phyloP scores from a whole-genome alignment of 2,329 filamentous ascomycete genomes.

The Raffaelea deltoideospora region DNA sequence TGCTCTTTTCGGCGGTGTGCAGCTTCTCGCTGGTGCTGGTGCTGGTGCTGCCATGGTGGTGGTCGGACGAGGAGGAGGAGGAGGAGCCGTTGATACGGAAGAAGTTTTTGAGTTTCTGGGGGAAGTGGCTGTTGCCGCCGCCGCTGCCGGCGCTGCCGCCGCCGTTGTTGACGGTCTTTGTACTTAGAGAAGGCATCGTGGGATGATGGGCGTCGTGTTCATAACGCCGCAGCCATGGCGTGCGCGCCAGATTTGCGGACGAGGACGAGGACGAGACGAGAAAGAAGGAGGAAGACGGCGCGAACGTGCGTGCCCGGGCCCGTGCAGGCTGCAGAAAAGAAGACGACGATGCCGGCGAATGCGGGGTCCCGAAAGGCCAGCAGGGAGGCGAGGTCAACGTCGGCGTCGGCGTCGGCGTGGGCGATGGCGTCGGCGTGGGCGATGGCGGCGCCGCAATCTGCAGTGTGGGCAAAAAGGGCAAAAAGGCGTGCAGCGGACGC shows the following conservation, averaged over 20 bases:
- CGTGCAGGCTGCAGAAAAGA: too few species aligned
- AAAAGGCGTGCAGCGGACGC: too few species aligned
- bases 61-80: slow-evolving; percentile 13
- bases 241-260: slow-evolving; percentile 7
- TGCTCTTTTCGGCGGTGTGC: slow-evolving; percentile 22
- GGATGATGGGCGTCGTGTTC: slow-evolving; percentile 9
- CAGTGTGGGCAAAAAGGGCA: too few species aligned
- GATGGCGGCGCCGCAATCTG: too few species aligned
- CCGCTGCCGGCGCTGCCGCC: slow-evolving; percentile 30
- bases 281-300: background rate
- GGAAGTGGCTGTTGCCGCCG: slow-evolving; percentile 43
- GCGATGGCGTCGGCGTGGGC: too few species aligned
- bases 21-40: slow-evolving; percentile 6
- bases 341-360: too few species aligned
- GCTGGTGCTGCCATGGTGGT: slow-evolving; percentile 4
- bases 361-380: too few species aligned
- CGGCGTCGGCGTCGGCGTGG: too few species aligned
- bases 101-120: slow-evolving; percentile 55
- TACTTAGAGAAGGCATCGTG: slow-evolving; percentile 26
- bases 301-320: too few species aligned
- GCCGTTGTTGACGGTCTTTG: slow-evolving; percentile 18
- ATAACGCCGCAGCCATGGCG: slow-evolving; percentile 12
- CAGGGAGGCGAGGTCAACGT: too few species aligned
- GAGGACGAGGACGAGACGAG: background rate
- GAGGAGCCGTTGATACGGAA: slow-evolving; percentile 48